These are phyloP conservation scores for Bryum argenteum DNA, from an alignment of 225 moss, liverwort and hornwort genomes.

Conservation along the genomic window DNA sequence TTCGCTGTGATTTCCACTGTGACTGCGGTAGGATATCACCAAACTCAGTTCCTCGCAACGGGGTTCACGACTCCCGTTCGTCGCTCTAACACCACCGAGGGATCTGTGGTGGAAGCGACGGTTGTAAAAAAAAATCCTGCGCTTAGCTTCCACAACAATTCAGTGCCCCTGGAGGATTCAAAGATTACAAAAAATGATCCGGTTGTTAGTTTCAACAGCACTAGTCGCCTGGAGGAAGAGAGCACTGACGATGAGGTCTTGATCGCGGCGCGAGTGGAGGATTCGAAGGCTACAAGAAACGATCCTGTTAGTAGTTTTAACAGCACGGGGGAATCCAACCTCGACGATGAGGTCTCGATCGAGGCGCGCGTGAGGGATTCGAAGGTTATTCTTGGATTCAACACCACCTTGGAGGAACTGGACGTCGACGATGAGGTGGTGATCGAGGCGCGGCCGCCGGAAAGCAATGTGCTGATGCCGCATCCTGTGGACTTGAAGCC, in stretches of 20 bases:
- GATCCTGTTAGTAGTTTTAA: no score
- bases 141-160: no score
- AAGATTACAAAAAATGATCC: no score
- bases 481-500: slow-evolving; percentile 33
- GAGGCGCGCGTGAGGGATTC: no score
- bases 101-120: no score
- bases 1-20: slow-evolving; percentile 27
- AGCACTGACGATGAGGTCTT: neutral
- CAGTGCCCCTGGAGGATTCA: no score
- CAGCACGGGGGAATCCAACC: neutral
- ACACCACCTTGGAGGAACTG: neutral
- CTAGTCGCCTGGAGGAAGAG: neutral
- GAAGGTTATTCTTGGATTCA: no score
- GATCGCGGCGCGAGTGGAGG: no score
- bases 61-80: slow-evolving; percentile 17
- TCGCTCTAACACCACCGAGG: neutral
- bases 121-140: no score
- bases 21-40: slow-evolving; percentile 25
- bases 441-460: slow-evolving; percentile 5
- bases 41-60: slow-evolving; percentile 22
- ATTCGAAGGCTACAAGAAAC: no score
- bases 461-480: slow-evolving; percentile 1
- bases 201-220: no score
- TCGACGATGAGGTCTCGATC: no score
- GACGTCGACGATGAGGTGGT: neutral